Percentiles rank a stretch among this genome's conserved stretches.
phyloP scores from a whole-genome alignment of 2,329 filamentous ascomycete species.

The Leptographium flavum region DNA sequence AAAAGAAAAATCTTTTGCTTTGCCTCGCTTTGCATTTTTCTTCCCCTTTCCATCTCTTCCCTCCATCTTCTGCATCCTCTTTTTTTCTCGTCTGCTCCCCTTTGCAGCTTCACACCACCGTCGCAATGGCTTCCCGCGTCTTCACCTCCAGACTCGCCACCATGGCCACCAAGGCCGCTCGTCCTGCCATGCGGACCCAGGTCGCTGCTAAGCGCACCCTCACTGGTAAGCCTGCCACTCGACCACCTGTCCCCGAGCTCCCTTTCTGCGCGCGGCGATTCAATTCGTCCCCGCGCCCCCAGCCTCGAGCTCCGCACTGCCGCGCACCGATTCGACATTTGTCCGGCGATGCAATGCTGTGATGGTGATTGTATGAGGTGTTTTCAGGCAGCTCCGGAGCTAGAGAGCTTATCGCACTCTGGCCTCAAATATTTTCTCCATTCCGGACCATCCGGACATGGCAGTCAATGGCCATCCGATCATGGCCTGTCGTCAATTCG shows the following conservation, averaged over 20 bases:
- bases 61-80: constrained; percentile 13
- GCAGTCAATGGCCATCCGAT: not conserved
- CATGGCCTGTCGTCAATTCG: too few relatives aligned
- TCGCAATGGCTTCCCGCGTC: constrained; percentile 71
- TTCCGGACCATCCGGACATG: constrained; percentile 3
- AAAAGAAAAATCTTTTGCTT: constrained; percentile 5
- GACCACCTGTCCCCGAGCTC: too few relatives aligned
- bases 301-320: not conserved
- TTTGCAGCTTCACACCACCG: constrained; percentile 27
- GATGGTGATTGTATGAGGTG: constrained; percentile 1
- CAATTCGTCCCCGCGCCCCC: not conserved
- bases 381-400: constrained; percentile 1
- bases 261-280: too few relatives aligned
- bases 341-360: not conserved
- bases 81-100: constrained; percentile 25
- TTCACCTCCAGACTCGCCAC: constrained; percentile 65
- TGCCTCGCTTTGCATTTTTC: constrained; percentile 4
- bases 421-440: not conserved
- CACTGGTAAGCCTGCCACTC: constrained; percentile 48
- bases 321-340: not conserved
- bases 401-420: not conserved
- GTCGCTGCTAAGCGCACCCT: constrained; percentile 62
- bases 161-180: constrained; percentile 65
- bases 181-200: constrained; percentile 55
- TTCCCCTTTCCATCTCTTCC: constrained; percentile 4